These are phyloP conservation scores for Emergomyces orientalis DNA, from an alignment of 2,329 filamentous ascomycete genomes.

Conservation along the genomic window DNA sequence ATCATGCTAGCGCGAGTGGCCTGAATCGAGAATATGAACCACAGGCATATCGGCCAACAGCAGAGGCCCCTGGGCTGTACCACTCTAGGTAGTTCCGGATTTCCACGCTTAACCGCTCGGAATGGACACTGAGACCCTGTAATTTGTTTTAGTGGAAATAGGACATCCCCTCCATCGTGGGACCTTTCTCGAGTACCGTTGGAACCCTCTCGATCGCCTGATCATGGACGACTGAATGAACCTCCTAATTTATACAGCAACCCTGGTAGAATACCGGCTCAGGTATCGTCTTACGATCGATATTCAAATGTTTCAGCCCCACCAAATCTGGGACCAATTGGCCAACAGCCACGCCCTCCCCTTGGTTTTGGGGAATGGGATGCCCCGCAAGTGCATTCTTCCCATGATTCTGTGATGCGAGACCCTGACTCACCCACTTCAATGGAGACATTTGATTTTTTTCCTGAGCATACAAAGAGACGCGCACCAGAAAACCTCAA, in stretches of 20 bases:
- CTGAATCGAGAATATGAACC: slow-evolving; percentile 9
- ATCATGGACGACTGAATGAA: slow-evolving; percentile 25
- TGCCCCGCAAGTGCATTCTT: slow-evolving; percentile 22
- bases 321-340: slow-evolving; percentile 27
- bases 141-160: slow-evolving; percentile 10
- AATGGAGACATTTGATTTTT: slow-evolving; percentile 28
- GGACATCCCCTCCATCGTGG: slow-evolving; percentile 11
- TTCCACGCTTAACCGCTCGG: slow-evolving; percentile 1
- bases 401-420: slow-evolving; percentile 25
- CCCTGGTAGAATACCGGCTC: slow-evolving; percentile 20
- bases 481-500: slow-evolving; percentile 26
- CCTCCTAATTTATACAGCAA: slow-evolving; percentile 22
- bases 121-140: slow-evolving; percentile 6
- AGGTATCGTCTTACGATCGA: slow-evolving; percentile 22
- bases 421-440: slow-evolving; percentile 27
- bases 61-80: slow-evolving; percentile 7
- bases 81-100: slow-evolving; percentile 9
- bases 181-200: slow-evolving; percentile 11
- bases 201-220: slow-evolving; percentile 16
- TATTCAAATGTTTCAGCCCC: slow-evolving; percentile 23
- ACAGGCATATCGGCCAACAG: slow-evolving; percentile 6
- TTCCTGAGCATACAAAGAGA: slow-evolving; percentile 29
- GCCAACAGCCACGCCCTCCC: slow-evolving; percentile 22
- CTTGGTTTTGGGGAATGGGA: slow-evolving; percentile 29
- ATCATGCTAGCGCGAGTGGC: slow-evolving; percentile 10